phyloP scores from a whole-genome alignment of 306 rosid genomes.

The Heteromeles arbutifolia region DNA sequence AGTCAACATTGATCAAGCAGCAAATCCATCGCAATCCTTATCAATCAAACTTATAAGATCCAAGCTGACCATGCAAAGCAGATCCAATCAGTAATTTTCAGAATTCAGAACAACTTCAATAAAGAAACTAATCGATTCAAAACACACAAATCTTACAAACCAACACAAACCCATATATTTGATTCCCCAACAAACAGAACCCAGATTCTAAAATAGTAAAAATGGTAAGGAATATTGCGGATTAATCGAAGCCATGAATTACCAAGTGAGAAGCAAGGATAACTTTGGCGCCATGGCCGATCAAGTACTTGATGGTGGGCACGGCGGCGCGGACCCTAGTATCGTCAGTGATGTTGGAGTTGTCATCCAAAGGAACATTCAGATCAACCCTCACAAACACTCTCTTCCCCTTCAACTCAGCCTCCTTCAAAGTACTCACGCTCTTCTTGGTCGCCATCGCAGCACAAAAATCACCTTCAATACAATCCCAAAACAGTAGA shows the following conservation, averaged over 20 bases:
- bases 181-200: neutral
- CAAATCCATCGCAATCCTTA: neutral
- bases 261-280: conserved; percentile 77
- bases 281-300: conserved; percentile 63
- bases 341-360: conserved; percentile 77
- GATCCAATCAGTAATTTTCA: neutral
- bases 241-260: neutral
- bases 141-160: neutral
- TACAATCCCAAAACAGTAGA: conserved; percentile 1
- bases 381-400: conserved; percentile 92
- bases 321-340: conserved; percentile 86
- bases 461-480: conserved; percentile 8
- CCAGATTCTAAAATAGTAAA: neutral
- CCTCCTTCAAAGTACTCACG: conserved; percentile 75
- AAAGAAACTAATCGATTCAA: neutral
- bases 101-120: neutral
- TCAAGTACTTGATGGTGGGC: conserved; percentile 80
- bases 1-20: neutral
- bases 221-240: neutral
- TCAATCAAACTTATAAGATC: conserved; percentile 19
- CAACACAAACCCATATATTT: neutral
- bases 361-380: conserved; percentile 88
- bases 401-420: conserved; percentile 83
- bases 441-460: conserved; percentile 86
- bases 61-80: neutral